These are phyloP conservation scores for Vinca major DNA, from an alignment of 305 asterid species.

Conservation along the genomic window DNA sequence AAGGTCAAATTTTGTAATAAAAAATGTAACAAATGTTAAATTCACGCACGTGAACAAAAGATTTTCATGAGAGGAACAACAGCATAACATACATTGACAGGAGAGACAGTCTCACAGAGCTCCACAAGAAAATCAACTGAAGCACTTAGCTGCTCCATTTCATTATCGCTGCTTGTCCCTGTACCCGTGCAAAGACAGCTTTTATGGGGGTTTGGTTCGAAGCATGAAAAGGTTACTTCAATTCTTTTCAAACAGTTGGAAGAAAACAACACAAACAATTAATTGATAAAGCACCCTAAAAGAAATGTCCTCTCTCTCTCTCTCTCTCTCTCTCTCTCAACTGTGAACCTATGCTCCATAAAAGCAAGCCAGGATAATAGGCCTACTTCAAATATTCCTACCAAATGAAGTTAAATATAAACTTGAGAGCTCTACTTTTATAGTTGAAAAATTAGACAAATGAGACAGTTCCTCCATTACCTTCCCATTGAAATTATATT, in stretches of 20 bases:
- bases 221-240: neutral
- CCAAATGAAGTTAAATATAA: neutral
- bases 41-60: conserved; percentile 13
- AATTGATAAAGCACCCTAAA: neutral
- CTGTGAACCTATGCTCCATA: neutral
- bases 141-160: conserved; percentile 59
- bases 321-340: neutral
- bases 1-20: conserved; percentile 5
- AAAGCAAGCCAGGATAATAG: neutral
- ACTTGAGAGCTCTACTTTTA: neutral
- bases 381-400: neutral
- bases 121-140: conserved; percentile 96
- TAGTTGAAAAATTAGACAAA: neutral
- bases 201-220: neutral
- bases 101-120: conserved; percentile 56
- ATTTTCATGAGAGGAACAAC: conserved; percentile 10
- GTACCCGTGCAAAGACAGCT: conserved; percentile 17
- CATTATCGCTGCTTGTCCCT: conserved; percentile 41
- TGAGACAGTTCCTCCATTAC: neutral
- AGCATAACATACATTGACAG: conserved; percentile 40
- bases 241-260: neutral
- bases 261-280: neutral
- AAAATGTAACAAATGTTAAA: conserved; percentile 8
- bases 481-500: neutral
- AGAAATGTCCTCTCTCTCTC: neutral